Base-by-base conservation (phyloP, 2,329 filamentous ascomycete species). In the Neospermospora avenae region DNA sequence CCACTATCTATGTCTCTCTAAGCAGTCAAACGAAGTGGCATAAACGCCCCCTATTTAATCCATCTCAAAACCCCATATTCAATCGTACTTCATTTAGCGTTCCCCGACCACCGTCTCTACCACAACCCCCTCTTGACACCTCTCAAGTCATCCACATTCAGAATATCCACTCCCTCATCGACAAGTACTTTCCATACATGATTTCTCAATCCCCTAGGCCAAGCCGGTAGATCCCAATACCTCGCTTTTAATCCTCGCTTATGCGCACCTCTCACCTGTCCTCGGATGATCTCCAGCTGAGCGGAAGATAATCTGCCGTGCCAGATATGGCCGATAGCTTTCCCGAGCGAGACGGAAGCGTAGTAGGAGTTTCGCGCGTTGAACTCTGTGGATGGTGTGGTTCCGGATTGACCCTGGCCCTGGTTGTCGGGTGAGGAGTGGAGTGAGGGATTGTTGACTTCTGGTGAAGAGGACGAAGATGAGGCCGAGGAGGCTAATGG, bases 281-380 rank as follows among this genome's bases (percentile, higher is more conserved):
- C 65, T 41, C 76, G 72, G 41, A 85, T 69, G 44, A 72, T 76
- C 22, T 63, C 65, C 28, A 81, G 65, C 65, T 85, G 82, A 11
- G 57, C 60, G 2, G 69, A 61, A 31, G 75, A 79, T 1, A 89
- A 70, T 2, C 73, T 74, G 3, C 78, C 79, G 68, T 71, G 77
- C 76, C 72, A 79, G 48, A 79, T 65, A 14, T 67, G 63, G 2
- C 85, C 87, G 14, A 90, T 77, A 0, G 79, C 71, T 3, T 72
- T 68, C 18, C 72, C 74, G 68, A 90, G 86, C 16, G 82, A 80
- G 3, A 80, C 78, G 51, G 82, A 86, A 18, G 87, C 84, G 71
- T 89, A 90, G 73, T 84, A 86, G 3, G 84, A 87, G 71, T 88
- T 90, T 18, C 75, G 74, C 1, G 68, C 59, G 67, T 78, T 77